These are phyloP conservation scores for Crithidia expoeki DNA, from an alignment of 208 protist species.

Conservation along the genomic window DNA sequence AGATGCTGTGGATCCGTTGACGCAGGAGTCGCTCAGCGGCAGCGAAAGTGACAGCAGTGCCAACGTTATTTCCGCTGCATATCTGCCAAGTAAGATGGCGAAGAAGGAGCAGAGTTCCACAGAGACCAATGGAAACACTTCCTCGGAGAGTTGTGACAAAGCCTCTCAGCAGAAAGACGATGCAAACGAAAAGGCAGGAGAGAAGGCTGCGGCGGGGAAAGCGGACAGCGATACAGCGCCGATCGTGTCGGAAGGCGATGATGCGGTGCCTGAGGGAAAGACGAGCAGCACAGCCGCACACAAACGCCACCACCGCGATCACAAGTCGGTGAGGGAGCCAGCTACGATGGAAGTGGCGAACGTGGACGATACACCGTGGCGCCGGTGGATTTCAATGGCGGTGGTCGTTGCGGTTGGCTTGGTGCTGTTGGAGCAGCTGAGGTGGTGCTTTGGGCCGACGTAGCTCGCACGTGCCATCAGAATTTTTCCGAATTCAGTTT, in stretches of 20 bases:
- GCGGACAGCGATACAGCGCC: no score
- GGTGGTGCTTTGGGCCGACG: not conserved
- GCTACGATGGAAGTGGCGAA: not conserved
- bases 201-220: not conserved
- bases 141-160: not conserved
- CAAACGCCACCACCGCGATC: not conserved
- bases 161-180: not conserved
- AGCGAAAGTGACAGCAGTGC: not conserved
- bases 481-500: not conserved
- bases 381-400: conserved; percentile 21
- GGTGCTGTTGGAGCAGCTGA: conserved; percentile 16
- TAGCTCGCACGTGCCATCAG: no score
- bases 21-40: not conserved
- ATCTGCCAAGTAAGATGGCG: not conserved
- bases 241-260: not conserved
- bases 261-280: not conserved
- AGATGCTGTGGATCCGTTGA: no score
- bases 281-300: not conserved
- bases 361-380: conserved; percentile 11
- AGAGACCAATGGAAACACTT: not conserved
- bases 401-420: conserved; percentile 26
- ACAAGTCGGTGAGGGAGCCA: not conserved
- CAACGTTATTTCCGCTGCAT: not conserved
- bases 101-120: not conserved
- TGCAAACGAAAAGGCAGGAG: not conserved